A percentile compares a stretch with the other conserved stretches of the same genome.
phyloP scores from a whole-genome alignment of 768 basidiomycete genomes.

The Chalciporus chontae region DNA sequence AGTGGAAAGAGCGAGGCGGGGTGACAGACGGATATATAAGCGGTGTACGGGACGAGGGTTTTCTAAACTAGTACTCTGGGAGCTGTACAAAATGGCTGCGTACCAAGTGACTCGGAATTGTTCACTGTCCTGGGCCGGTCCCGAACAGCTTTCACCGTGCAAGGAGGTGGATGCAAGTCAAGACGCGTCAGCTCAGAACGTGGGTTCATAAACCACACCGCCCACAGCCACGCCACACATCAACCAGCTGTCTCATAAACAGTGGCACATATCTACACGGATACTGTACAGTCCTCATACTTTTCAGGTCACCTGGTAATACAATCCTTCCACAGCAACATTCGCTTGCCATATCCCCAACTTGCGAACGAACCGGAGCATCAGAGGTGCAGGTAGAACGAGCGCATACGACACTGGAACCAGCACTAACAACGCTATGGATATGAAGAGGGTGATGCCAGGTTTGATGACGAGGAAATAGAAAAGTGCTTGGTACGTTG shows the following conservation, averaged over 20 bases:
- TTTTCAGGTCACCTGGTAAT: constrained; percentile 34
- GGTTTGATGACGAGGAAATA: constrained; percentile 89
- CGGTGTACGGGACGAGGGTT: constrained; percentile 17
- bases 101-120: background rate
- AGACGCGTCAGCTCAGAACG: constrained; percentile 35
- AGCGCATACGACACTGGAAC: constrained; percentile 57
- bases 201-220: constrained; percentile 22
- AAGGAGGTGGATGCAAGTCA: constrained; percentile 29
- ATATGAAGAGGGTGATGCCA: constrained; percentile 66
- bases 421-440: constrained; percentile 50
- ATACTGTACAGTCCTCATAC: background rate
- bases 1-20: constrained; percentile 8
- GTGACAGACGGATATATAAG: constrained; percentile 15
- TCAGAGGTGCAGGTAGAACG: constrained; percentile 64
- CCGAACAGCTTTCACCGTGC: background rate
- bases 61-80: background rate
- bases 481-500: constrained; percentile 82
- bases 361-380: constrained; percentile 58
- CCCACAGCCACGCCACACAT: constrained; percentile 29
- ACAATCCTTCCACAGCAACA: constrained; percentile 71
- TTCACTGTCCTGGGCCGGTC: background rate
- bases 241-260: constrained; percentile 5
- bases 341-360: constrained; percentile 83
- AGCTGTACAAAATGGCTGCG: background rate
- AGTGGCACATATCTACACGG: background rate